These are phyloP conservation scores for Solanum hybrid DNA, from an alignment of 305 asterid genomes.

Conservation along the genomic window DNA sequence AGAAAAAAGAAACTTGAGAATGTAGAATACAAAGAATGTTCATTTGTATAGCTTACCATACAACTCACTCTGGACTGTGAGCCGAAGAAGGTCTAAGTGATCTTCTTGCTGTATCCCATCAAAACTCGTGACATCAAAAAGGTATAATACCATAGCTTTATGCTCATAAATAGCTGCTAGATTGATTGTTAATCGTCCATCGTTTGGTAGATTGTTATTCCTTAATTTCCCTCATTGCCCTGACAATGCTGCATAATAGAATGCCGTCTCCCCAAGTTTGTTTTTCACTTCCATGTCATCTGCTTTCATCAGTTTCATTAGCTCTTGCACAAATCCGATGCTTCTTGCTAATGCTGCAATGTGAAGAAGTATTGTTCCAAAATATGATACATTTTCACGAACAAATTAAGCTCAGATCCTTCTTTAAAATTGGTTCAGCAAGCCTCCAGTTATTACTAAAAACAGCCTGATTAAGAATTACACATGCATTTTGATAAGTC, in stretches of 20 bases:
- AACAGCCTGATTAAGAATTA: too few species aligned
- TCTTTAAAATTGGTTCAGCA: neutral
- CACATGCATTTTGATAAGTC: too few species aligned
- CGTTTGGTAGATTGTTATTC: neutral
- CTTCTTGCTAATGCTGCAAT: neutral
- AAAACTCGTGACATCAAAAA: neutral
- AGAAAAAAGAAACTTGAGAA: too few species aligned
- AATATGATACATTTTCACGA: neutral
- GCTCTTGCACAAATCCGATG: neutral
- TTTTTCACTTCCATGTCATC: neutral
- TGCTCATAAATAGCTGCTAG: neutral
- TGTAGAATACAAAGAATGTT: too few species aligned
- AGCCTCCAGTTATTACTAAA: neutral
- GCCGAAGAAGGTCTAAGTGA: neutral
- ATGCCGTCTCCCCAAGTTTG: neutral
- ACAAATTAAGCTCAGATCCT: neutral
- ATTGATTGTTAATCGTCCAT: neutral
- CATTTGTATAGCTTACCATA: neutral
- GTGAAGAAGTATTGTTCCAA: conserved; percentile 1
- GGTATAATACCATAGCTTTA: conserved; percentile 7
- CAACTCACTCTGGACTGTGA: neutral
- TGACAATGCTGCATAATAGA: neutral
- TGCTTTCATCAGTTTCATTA: neutral
- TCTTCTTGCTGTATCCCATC: neutral
- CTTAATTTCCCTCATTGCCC: neutral